Percentiles rank a stretch among this genome's conserved stretches.
phyloP scores from a whole-genome alignment of 2,329 filamentous ascomycete species.

The Fusarium sp. region DNA sequence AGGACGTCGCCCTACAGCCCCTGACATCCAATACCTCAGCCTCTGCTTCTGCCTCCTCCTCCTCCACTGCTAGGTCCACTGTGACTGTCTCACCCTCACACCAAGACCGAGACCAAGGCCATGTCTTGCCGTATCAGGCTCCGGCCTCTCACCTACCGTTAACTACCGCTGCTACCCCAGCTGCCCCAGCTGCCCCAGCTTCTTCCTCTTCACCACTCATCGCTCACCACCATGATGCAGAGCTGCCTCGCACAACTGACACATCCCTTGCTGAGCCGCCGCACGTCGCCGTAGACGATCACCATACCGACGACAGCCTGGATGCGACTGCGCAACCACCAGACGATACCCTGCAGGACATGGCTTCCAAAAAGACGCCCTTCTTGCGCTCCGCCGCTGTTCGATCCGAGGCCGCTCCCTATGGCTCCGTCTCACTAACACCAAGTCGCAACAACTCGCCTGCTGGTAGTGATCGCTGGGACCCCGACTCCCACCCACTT shows the following conservation, averaged over 20 bases:
- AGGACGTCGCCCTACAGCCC: slow-evolving; percentile 49
- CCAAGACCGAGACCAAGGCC: slow-evolving; percentile 39
- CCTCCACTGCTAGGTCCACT: slow-evolving; percentile 44
- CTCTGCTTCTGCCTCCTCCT: slow-evolving; percentile 37
- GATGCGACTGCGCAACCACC: slow-evolving; percentile 42
- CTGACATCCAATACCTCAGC: slow-evolving; percentile 39
- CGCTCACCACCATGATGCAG: slow-evolving; percentile 19
- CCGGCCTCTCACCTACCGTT: slow-evolving; percentile 42
- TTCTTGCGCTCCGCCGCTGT: slow-evolving; percentile 49
- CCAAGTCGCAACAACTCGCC: slow-evolving; percentile 52
- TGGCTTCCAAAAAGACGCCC: slow-evolving; percentile 53
- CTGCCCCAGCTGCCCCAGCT: slow-evolving; percentile 18
- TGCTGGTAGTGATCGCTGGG: slow-evolving; percentile 49
- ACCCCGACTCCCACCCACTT: slow-evolving; percentile 48
- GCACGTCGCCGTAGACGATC: slow-evolving; percentile 5
- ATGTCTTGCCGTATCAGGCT: slow-evolving; percentile 43
- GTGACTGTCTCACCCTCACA: slow-evolving; percentile 45
- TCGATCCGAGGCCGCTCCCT: slow-evolving; percentile 49
- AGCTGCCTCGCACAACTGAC: slow-evolving; percentile 21
- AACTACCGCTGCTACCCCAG: slow-evolving; percentile 36
- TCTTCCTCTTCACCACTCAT: slow-evolving; percentile 12
- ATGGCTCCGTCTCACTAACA: slow-evolving; percentile 53
- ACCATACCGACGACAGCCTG: slow-evolving; percentile 25
- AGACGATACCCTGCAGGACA: slow-evolving; percentile 41
- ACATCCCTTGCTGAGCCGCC: slow-evolving; percentile 1